Conservation (phyloP, 2,329 filamentous ascomycete genomes). For the Berkeleyomyces basicola region DNA sequence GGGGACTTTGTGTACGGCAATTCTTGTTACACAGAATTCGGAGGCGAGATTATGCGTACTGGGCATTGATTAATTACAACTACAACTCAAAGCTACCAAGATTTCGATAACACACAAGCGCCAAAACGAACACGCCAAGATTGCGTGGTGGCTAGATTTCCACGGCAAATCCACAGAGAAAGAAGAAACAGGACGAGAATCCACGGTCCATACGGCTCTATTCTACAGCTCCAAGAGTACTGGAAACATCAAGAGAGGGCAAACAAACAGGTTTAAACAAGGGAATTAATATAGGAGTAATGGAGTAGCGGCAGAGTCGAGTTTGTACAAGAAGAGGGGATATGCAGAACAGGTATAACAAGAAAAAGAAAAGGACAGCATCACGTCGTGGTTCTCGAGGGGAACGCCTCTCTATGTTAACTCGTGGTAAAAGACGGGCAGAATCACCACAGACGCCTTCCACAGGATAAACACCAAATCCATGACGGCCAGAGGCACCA, state of each 20-base stretch:
- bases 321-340: background rate
- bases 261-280: background rate
- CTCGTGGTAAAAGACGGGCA: slow-evolving; percentile 66
- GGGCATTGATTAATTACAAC: too few species aligned
- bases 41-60: background rate
- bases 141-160: background rate
- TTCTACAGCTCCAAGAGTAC: background rate
- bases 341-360: background rate
- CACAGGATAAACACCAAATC: slow-evolving; percentile 56
- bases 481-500: slow-evolving; percentile 47
- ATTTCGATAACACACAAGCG: too few species aligned
- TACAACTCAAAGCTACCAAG: too few species aligned
- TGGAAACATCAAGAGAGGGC: background rate
- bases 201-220: background rate
- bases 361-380: background rate
- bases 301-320: background rate
- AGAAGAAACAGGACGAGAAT: background rate
- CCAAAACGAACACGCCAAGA: background rate
- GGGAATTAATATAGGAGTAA: background rate
- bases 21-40: background rate
- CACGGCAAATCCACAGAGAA: background rate
- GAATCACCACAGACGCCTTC: slow-evolving; percentile 66
- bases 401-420: slow-evolving; percentile 19
- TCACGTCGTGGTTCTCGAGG: background rate
- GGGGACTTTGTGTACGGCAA: background rate